Evolutionary conservation across 2,329 filamentous ascomycete species (phyloP), one percentile per base, ranked within the genome.

Genomic region (Lachnellula cervina): DNA sequence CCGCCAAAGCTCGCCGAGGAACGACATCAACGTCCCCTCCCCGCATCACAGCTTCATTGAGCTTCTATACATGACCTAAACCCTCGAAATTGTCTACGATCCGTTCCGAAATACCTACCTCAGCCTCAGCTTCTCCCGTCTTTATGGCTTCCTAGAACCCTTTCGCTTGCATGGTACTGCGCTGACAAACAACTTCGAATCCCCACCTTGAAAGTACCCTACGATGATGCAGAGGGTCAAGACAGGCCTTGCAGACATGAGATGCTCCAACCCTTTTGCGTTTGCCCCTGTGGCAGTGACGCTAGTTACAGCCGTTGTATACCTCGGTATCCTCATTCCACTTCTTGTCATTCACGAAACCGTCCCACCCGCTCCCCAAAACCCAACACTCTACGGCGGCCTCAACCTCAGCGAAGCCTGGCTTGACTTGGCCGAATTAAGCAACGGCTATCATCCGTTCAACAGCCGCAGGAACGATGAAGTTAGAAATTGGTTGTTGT

Each of bases 371-470:
- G 79, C 84, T 49, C 87, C 89, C 0, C 72, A 69, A 3, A 76
- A 77, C 38, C 76, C 79, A 40, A 76, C 73, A 9, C 74, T 74
- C 5, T 80, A 81, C 38, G 68, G 75, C 8, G 91, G 90, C 17
- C 75, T 95, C 66, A 90, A 96, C 66, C 74, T 97, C 52, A 87
- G 86, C 2, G 85, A 95, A 72, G 90, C 93, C 38, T 97, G 92
- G 92, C 73, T 78, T 13, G 92, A 97, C 69, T 77, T 99, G 34
- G 83, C 90, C 58, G 75, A 79, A 54, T 79, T 99, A 49, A 93
- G 88, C 35, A 78, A 78, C 60, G 78, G 79, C 1, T 94, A 88
- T 68, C 94, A 96, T 69, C 93, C 94, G 0, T 96, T 90, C 76
- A 97, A 96, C 73, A 92, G 88, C 63, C 86, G 79, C 57, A 79